These are phyloP conservation scores for Senecio squalidus DNA, from an alignment of 140 eudicot genomes.

Conservation along the genomic window DNA sequence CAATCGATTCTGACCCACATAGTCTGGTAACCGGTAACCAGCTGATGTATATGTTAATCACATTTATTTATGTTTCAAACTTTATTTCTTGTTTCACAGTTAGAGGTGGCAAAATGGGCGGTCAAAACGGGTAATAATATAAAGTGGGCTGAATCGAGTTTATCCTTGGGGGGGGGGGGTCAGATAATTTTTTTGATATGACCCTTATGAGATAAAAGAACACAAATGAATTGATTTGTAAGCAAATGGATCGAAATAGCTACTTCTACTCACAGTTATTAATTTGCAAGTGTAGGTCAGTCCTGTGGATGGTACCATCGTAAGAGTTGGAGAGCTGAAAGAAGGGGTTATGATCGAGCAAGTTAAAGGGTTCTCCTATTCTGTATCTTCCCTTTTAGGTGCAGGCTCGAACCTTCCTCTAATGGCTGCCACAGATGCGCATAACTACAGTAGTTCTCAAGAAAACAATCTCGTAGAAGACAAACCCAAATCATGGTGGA, in stretches of 20 bases:
- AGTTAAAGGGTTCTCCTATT: conserved; percentile 91
- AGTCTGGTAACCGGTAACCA: conserved; percentile 99
- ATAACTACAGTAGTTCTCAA: conserved; percentile 31
- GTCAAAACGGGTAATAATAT: background rate
- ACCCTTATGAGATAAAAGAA: background rate
- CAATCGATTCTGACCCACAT: conserved; percentile 72
- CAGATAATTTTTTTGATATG: background rate
- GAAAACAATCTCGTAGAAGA: conserved; percentile 27
- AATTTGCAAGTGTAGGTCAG: conserved; percentile 47
- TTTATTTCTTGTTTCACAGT: background rate
- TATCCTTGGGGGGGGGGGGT: no score
- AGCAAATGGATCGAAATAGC: background rate
- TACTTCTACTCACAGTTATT: background rate
- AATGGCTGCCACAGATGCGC: conserved; percentile 32
- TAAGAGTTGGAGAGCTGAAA: conserved; percentile 83
- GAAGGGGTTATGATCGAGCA: conserved; percentile 93
- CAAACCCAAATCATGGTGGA: conserved; percentile 84
- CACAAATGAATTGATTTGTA: background rate
- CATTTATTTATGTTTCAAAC: background rate
- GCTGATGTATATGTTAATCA: conserved; percentile 24
- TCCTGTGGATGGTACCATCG: conserved; percentile 91
- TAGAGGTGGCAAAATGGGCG: background rate
- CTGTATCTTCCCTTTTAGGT: conserved; percentile 80
- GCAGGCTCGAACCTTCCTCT: conserved; percentile 52
- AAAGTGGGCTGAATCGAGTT: no score